A percentile compares a stretch with the other conserved stretches of the same genome.
Evolutionary conservation across 495 filamentous ascomycete genomes (phyloP).

Genomic region (Bryoglossum gracile): DNA sequence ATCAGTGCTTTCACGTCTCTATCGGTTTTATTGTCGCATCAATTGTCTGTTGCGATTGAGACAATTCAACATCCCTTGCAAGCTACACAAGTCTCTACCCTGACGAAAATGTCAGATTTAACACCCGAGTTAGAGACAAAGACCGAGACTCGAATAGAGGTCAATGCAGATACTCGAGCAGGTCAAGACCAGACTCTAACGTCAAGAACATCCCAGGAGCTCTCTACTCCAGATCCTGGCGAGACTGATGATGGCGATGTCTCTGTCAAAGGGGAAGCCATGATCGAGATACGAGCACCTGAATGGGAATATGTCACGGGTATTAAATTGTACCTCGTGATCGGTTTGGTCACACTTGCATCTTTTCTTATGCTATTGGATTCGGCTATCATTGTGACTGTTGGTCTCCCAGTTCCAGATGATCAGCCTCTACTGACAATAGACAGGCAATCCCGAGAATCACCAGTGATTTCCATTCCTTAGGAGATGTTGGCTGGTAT

Average conservation of each 20-base stretch:
- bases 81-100: too few relatives aligned
- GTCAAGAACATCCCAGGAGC: too few relatives aligned
- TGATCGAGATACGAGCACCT: not conserved
- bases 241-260: not conserved
- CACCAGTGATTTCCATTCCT: slow-evolving; percentile 37
- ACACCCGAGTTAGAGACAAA: too few relatives aligned
- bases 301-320: slow-evolving; percentile 26
- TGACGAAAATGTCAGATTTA: too few relatives aligned
- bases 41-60: too few relatives aligned
- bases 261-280: not conserved
- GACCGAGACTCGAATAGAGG: too few relatives aligned
- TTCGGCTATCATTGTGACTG: slow-evolving; percentile 42
- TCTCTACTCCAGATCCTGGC: not conserved
- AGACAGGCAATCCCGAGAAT: slow-evolving; percentile 36
- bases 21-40: too few relatives aligned
- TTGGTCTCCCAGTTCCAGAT: slow-evolving; percentile 24
- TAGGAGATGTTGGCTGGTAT: slow-evolving; percentile 48
- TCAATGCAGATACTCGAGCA: too few relatives aligned
- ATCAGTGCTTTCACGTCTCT: too few relatives aligned
- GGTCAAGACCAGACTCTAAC: too few relatives aligned
- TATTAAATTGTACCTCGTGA: slow-evolving; percentile 24
- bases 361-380: slow-evolving; percentile 45
- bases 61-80: too few relatives aligned
- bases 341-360: slow-evolving; percentile 30
- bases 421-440: slow-evolving; percentile 32